A percentile compares a stretch with the other conserved stretches of the same genome.
These are phyloP conservation scores for Coemansia aciculifera DNA, from an alignment of 192 early-diverging fungal genomes.

Conservation along the genomic window DNA sequence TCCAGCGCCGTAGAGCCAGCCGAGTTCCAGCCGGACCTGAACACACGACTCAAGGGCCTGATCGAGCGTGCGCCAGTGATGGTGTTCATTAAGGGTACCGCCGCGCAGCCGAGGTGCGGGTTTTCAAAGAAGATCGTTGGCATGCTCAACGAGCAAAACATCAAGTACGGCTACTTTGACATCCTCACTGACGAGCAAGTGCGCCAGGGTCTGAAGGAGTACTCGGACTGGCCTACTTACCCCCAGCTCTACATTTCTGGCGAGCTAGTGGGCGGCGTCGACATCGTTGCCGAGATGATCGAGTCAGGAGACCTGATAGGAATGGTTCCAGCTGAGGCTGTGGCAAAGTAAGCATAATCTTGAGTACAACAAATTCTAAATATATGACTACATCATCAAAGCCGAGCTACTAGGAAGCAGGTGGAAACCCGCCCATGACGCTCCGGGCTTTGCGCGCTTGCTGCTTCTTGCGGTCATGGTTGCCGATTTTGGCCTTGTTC, in stretches of 20 bases:
- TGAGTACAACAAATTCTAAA: neutral
- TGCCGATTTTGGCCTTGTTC: conserved; percentile 67
- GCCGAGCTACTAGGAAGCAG: neutral
- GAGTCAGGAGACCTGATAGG: conserved; percentile 69
- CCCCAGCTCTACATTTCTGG: conserved; percentile 93
- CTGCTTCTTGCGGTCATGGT: conserved; percentile 74
- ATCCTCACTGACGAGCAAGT: conserved; percentile 92
- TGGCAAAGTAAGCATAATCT: conserved; percentile 14
- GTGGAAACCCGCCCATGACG: conserved; percentile 8
- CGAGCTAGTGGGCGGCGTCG: conserved; percentile 90
- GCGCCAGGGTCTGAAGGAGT: conserved; percentile 86
- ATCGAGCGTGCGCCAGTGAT: conserved; percentile 74
- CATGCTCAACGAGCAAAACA: conserved; percentile 70
- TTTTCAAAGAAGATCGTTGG: conserved; percentile 82
- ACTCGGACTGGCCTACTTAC: conserved; percentile 93
- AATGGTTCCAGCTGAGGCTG: conserved; percentile 56
- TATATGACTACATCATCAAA: neutral
- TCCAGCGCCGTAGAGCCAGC: conserved; percentile 35
- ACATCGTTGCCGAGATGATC: conserved; percentile 93
- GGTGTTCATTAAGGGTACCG: conserved; percentile 97
- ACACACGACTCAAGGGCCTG: conserved; percentile 70
- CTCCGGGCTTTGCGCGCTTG: conserved; percentile 69
- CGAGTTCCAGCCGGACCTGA: conserved; percentile 69
- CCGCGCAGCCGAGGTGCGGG: conserved; percentile 87
- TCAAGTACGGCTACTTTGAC: conserved; percentile 87